These are phyloP conservation scores for Stylonectria norvegica DNA, from an alignment of 2,329 filamentous ascomycete species.

Conservation along the genomic window DNA sequence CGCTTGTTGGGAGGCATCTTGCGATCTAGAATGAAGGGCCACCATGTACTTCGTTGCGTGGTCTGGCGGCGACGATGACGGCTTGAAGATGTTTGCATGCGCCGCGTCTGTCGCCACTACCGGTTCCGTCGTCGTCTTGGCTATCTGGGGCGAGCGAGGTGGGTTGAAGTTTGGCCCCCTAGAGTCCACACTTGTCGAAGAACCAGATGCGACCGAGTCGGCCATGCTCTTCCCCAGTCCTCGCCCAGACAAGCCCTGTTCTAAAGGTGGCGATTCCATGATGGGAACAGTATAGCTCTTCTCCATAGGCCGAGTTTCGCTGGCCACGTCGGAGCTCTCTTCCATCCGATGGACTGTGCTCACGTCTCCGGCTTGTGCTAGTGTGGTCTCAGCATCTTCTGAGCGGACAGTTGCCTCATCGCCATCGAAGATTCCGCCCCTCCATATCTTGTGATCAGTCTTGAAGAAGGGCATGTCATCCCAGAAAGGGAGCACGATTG, in stretches of 20 bases:
- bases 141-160: constrained; percentile 33
- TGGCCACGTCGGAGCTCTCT: constrained; percentile 35
- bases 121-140: constrained; percentile 55
- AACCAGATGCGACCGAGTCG: constrained; percentile 35
- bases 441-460: constrained; percentile 71
- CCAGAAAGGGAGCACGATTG: constrained; percentile 89
- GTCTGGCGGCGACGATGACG: constrained; percentile 53
- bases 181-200: constrained; percentile 48
- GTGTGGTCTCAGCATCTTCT: constrained; percentile 17
- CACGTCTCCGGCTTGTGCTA: constrained; percentile 42
- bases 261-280: constrained; percentile 34
- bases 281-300: constrained; percentile 53
- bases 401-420: constrained; percentile 44
- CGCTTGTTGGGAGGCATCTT: constrained; percentile 48
- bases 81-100: constrained; percentile 62
- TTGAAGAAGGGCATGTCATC: constrained; percentile 90
- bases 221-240: constrained; percentile 40
- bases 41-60: constrained; percentile 65
- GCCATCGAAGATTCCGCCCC: constrained; percentile 76
- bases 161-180: constrained; percentile 39
- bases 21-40: constrained; percentile 61
- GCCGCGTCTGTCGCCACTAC: constrained; percentile 64
- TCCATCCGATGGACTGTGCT: constrained; percentile 47
- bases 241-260: constrained; percentile 48
- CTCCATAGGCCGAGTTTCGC: constrained; percentile 47